phyloP scores from a whole-genome alignment of 345 rosid species.

The Gossypium herbaceum region DNA sequence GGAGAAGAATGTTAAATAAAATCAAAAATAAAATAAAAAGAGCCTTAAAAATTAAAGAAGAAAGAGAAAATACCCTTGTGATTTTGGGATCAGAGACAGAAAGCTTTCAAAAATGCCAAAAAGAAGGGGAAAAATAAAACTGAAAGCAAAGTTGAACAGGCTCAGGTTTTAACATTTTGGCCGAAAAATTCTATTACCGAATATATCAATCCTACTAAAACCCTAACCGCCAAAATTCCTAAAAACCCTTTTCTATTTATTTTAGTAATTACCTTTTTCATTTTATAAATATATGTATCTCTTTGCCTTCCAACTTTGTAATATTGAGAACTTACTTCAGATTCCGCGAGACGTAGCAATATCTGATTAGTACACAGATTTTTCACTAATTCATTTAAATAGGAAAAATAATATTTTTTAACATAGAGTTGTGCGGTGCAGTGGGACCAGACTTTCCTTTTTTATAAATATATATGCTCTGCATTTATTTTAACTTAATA shows the following conservation, averaged over 20 bases:
- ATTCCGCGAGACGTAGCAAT: no score
- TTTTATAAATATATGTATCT: background rate
- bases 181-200: background rate
- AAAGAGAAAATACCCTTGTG: background rate
- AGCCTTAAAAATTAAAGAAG: background rate
- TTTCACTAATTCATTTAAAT: no score
- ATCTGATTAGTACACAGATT: no score
- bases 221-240: constrained; percentile 1
- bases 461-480: no score
- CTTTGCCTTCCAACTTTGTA: no score
- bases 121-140: background rate
- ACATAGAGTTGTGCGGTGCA: no score
- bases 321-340: no score
- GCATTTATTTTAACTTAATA: no score
- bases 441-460: no score
- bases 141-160: no score
- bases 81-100: background rate
- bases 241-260: background rate
- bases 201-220: background rate
- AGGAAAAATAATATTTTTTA: no score
- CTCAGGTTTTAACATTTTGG: background rate
- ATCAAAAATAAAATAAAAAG: background rate
- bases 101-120: background rate
- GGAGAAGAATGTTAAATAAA: background rate
- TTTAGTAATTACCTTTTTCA: background rate